These are phyloP conservation scores for Picea glauca DNA, from an alignment of 75 land plant species.

Conservation along the genomic window DNA sequence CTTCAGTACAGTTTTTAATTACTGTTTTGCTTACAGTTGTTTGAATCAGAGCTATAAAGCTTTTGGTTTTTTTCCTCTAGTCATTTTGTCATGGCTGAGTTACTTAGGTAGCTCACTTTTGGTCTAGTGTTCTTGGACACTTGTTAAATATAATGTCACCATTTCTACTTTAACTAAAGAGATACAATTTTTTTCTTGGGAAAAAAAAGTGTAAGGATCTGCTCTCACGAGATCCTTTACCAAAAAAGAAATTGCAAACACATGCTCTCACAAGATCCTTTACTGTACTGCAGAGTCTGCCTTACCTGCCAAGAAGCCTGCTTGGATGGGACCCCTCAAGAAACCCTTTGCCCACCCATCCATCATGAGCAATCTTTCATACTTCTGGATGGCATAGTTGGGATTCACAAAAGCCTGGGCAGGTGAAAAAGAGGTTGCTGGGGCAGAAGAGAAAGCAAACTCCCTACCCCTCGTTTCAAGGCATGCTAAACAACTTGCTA, in stretches of 20 bases:
- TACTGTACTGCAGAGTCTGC: neutral
- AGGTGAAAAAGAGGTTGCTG: conserved; percentile 38
- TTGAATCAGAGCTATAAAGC: too few relatives aligned
- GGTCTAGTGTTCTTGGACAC: too few relatives aligned
- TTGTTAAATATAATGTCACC: too few relatives aligned
- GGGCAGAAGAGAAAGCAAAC: conserved; percentile 42
- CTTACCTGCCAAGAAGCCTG: neutral
- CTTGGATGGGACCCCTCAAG: neutral
- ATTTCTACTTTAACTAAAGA: too few relatives aligned
- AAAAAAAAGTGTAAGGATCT: too few relatives aligned
- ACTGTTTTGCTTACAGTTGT: too few relatives aligned
- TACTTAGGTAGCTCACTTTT: too few relatives aligned
- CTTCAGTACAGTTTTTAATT: too few relatives aligned
- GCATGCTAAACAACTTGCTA: neutral
- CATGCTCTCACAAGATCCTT: neutral
- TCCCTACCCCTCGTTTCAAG: neutral
- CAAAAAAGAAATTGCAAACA: neutral
- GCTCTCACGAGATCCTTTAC: too few relatives aligned
- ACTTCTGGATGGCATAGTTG: conserved; percentile 21
- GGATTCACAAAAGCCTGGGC: conserved; percentile 56
- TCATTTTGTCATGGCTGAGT: too few relatives aligned
- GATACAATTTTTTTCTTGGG: too few relatives aligned
- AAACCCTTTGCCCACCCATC: neutral
- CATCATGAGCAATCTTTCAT: neutral
- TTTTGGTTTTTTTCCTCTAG: too few relatives aligned